Evolutionary conservation across 1,284 basidiomycete genomes (phyloP).

Genomic region (Jaminaea rosea): DNA sequence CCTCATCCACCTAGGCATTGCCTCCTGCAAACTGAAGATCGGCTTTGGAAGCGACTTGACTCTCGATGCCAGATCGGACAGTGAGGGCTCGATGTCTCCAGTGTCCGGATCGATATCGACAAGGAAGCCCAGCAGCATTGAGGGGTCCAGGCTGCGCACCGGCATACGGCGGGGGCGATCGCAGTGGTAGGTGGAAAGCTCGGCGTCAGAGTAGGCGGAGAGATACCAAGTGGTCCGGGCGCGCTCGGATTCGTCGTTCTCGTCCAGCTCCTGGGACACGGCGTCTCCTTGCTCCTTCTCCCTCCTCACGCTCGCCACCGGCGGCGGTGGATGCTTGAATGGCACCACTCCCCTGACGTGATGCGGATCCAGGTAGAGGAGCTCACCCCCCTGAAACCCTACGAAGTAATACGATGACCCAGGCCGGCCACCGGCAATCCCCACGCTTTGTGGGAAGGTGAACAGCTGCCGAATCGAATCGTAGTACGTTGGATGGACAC

Average conservation of each 20-base stretch:
- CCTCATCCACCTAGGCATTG: conserved; percentile 70
- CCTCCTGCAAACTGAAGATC: conserved; percentile 54
- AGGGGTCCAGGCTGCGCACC: conserved; percentile 80
- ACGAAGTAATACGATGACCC: conserved; percentile 97
- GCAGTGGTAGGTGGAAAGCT: conserved; percentile 83
- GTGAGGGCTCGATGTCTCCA: conserved; percentile 76
- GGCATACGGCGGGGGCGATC: conserved; percentile 81
- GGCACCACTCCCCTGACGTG: conserved; percentile 73
- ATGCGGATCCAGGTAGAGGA: conserved; percentile 92
- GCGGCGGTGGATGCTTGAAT: conserved; percentile 57
- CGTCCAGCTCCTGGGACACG: conserved; percentile 10
- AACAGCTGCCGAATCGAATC: conserved; percentile 82
- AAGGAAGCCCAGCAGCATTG: conserved; percentile 90
- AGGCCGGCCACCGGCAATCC: conserved; percentile 89
- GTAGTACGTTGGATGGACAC: conserved; percentile 90
- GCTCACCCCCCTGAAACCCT: conserved; percentile 62
- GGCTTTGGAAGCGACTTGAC: conserved; percentile 37
- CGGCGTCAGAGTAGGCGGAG: conserved; percentile 57
- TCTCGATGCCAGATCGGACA: conserved; percentile 68
- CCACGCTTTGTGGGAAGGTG: conserved; percentile 86
- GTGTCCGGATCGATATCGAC: no score
- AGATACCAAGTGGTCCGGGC: no score
- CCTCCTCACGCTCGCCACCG: no score
- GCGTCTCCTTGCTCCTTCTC: conserved; percentile 2
- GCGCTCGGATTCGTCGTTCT: no score